These are phyloP conservation scores for Komagataella populi DNA, from an alignment of 805 yeast genomes.

Conservation along the genomic window DNA sequence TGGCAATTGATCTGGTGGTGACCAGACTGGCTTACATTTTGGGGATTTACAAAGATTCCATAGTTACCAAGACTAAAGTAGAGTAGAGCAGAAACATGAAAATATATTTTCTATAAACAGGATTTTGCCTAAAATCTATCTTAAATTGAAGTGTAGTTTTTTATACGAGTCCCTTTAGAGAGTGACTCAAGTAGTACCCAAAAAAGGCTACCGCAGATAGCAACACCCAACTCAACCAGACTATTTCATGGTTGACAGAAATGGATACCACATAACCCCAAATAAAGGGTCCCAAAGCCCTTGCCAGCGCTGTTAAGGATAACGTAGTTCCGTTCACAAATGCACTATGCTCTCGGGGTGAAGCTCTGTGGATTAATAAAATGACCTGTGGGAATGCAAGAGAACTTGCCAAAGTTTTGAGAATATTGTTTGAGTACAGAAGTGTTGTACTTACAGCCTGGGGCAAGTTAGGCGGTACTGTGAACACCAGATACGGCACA, in stretches of 20 bases:
- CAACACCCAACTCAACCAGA: neutral
- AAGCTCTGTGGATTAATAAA: constrained; percentile 38
- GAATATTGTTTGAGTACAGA: constrained; percentile 17
- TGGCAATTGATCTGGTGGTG: constrained; percentile 90
- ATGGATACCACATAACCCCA: constrained; percentile 29
- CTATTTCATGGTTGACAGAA: neutral
- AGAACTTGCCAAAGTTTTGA: constrained; percentile 21
- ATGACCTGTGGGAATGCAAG: constrained; percentile 39
- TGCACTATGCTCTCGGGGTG: constrained; percentile 41
- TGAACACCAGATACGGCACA: constrained; percentile 33
- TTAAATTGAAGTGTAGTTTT: too few species aligned
- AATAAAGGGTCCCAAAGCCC: constrained; percentile 40
- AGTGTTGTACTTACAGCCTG: neutral
- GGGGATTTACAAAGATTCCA: constrained; percentile 56
- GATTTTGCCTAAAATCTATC: neutral
- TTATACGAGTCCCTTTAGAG: neutral
- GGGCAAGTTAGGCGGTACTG: constrained; percentile 14
- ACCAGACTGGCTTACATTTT: constrained; percentile 79
- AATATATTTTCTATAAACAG: neutral
- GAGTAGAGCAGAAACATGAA: neutral
- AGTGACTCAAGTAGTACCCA: neutral
- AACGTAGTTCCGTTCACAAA: constrained; percentile 45
- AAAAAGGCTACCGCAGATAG: neutral
- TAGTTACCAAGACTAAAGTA: neutral
- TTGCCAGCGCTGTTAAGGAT: constrained; percentile 37